Evolutionary conservation across 2,329 filamentous ascomycete genomes (phyloP).

Genomic region (Pyrenophora seminiperda): DNA sequence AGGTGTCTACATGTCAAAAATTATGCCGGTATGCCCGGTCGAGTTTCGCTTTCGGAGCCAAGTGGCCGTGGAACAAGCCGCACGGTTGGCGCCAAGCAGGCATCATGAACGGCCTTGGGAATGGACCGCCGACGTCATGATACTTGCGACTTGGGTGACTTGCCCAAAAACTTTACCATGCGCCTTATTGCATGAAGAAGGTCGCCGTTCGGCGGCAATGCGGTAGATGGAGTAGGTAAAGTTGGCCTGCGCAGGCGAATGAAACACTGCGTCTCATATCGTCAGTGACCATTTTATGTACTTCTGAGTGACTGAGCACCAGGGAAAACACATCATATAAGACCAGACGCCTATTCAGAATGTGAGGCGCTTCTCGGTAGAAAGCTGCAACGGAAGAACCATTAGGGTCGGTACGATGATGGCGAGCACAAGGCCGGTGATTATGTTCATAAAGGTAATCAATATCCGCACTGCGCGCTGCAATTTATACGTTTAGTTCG

Average conservation of each 20-base stretch:
- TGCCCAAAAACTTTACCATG: constrained; percentile 9
- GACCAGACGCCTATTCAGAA: constrained; percentile 5
- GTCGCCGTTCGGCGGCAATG: not conserved
- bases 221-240: not conserved
- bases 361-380: not conserved
- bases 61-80: too few species aligned
- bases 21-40: too few species aligned
- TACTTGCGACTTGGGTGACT: constrained; percentile 8
- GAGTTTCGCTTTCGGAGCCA: too few species aligned
- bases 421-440: constrained; percentile 5
- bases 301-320: not conserved
- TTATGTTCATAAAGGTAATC: constrained; percentile 7
- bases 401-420: constrained; percentile 1
- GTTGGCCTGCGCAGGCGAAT: not conserved
- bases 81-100: constrained; percentile 1
- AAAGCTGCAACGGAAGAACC: not conserved
- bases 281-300: not conserved
- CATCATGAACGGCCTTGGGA: constrained; percentile 14
- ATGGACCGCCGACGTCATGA: constrained; percentile 12
- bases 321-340: not conserved
- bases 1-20: too few species aligned
- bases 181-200: constrained; percentile 11
- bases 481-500: not conserved
- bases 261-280: not conserved
- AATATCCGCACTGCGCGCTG: constrained; percentile 7